These are phyloP conservation scores for Xylaria sp. DNA, from an alignment of 2,329 filamentous ascomycete genomes.

Conservation along the genomic window DNA sequence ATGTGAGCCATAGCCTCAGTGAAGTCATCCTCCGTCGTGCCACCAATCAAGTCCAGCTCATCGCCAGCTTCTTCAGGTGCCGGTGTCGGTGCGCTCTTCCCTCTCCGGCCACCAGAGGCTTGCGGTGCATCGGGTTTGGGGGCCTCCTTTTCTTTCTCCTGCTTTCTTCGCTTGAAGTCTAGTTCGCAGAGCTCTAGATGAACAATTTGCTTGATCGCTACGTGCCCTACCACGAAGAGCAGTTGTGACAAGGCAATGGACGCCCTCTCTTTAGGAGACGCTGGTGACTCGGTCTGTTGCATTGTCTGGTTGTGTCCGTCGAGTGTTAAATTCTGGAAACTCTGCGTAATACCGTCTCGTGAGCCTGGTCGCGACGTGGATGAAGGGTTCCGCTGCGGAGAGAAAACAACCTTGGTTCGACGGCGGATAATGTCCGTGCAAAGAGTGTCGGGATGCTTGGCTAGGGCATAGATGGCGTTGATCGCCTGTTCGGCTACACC, in stretches of 20 bases:
- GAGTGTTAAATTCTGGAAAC: conserved; percentile 28
- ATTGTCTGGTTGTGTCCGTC: conserved; percentile 32
- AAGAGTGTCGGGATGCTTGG: conserved; percentile 87
- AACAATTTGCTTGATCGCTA: conserved; percentile 98
- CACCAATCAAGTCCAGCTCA: conserved; percentile 92
- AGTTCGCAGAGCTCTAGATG: conserved; percentile 96
- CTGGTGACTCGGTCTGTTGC: conserved; percentile 29
- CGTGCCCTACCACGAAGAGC: conserved; percentile 90
- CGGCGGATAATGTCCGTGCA: conserved; percentile 86
- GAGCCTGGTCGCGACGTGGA: conserved; percentile 43
- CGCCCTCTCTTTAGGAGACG: conserved; percentile 57
- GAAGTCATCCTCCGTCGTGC: conserved; percentile 92
- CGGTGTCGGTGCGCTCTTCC: conserved; percentile 36
- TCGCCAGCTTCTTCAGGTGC: conserved; percentile 67
- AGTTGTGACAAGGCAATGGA: conserved; percentile 80
- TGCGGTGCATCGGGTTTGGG: conserved; percentile 38
- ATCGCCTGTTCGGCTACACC: conserved; percentile 95
- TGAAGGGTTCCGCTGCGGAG: conserved; percentile 37
- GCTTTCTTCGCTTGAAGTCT: conserved; percentile 95
- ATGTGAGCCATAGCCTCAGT: conserved; percentile 81
- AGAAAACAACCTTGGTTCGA: conserved; percentile 80
- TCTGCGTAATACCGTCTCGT: conserved; percentile 38
- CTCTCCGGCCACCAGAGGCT: conserved; percentile 28
- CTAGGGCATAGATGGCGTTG: conserved; percentile 87
- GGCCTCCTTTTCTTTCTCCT: conserved; percentile 70